phyloP scores from a whole-genome alignment of 2,329 filamentous ascomycete species.

The Sporothrix globosa region DNA sequence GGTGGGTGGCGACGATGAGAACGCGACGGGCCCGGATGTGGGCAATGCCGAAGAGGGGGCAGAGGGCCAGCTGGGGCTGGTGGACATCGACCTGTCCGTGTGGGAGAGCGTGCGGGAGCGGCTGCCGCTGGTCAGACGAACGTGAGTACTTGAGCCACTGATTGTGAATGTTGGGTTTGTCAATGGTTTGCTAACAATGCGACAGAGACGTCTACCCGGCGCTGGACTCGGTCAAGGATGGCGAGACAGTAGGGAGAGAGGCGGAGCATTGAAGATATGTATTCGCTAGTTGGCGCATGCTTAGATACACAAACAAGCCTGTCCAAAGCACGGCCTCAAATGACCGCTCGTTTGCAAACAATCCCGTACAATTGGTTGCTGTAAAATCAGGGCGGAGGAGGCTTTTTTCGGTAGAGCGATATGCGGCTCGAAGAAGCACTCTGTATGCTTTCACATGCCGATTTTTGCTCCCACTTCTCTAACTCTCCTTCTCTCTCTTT shows the following conservation, averaged over 20 bases:
- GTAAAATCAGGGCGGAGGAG: not conserved
- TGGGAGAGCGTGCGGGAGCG: slow-evolving; percentile 54
- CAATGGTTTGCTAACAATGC: not conserved
- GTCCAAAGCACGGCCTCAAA: not conserved
- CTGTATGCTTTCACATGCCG: not conserved
- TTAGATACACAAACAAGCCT: not conserved
- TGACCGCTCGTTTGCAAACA: not conserved
- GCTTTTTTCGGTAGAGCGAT: not conserved
- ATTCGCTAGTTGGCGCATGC: not conserved
- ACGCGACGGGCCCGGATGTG: slow-evolving; percentile 27
- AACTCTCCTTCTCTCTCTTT: not conserved
- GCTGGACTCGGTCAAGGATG: slow-evolving; percentile 14
- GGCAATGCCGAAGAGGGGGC: slow-evolving; percentile 42
- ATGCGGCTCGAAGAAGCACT: not conserved
- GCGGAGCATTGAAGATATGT: not conserved
- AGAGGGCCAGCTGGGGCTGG: slow-evolving; percentile 56
- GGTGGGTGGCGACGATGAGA: slow-evolving; percentile 48
- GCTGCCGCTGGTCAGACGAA: slow-evolving; percentile 58
- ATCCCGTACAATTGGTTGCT: not conserved
- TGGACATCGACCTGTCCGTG: slow-evolving; percentile 56
- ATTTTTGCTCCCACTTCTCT: not conserved
- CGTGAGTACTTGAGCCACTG: slow-evolving; percentile 49
- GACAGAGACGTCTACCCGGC: slow-evolving; percentile 35
- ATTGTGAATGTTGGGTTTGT: not conserved
- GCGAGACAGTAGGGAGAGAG: not conserved